These are phyloP conservation scores for Lactifluus hygrophoroides DNA, from an alignment of 768 basidiomycete genomes.

Conservation along the genomic window DNA sequence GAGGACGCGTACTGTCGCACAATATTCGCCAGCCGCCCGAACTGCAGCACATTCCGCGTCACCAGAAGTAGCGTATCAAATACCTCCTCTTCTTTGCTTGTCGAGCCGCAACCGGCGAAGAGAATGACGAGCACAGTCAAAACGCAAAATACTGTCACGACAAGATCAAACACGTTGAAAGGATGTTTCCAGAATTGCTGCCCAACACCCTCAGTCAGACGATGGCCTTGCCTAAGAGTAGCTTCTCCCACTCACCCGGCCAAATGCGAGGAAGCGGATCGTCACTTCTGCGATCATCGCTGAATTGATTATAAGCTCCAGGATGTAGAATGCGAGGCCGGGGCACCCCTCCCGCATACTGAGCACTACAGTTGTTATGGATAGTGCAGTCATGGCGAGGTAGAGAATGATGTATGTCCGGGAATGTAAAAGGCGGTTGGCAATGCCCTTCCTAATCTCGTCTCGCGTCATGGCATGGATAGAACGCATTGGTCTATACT, in stretches of 20 bases:
- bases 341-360: slow-evolving; percentile 82
- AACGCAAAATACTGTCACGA: slow-evolving; percentile 82
- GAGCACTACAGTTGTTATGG: slow-evolving; percentile 76
- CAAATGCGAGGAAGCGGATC: slow-evolving; percentile 88
- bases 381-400: slow-evolving; percentile 80
- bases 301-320: slow-evolving; percentile 82
- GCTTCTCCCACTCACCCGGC: slow-evolving; percentile 54
- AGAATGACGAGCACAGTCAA: slow-evolving; percentile 83
- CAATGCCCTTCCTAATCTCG: slow-evolving; percentile 78
- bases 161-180: slow-evolving; percentile 83
- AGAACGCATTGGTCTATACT: slow-evolving; percentile 60
- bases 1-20: slow-evolving; percentile 74
- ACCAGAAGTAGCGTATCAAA: slow-evolving; percentile 89
- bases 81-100: slow-evolving; percentile 88
- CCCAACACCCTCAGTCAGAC: slow-evolving; percentile 2
- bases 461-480: slow-evolving; percentile 78
- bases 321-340: slow-evolving; percentile 76
- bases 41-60: slow-evolving; percentile 87
- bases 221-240: too few species aligned
- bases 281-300: slow-evolving; percentile 93
- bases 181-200: slow-evolving; percentile 97
- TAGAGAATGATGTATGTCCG: slow-evolving; percentile 82
- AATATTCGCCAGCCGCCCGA: slow-evolving; percentile 83
- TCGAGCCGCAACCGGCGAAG: slow-evolving; percentile 74
- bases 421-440: slow-evolving; percentile 86